Evolutionary conservation across 164 flowering plant species (phyloP).

Genomic region (Taxillus chinensis): DNA sequence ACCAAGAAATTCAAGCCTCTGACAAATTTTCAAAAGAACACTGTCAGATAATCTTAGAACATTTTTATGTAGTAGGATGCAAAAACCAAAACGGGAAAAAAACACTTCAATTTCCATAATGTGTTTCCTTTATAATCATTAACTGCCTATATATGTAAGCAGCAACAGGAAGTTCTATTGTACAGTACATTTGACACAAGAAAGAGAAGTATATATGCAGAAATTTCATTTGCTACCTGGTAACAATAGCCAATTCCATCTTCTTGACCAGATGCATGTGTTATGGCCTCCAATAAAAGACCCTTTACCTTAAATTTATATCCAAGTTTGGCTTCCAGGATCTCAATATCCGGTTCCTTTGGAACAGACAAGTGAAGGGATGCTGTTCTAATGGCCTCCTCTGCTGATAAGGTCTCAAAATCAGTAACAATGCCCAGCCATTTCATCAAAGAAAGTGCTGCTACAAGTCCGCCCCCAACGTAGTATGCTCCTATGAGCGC

Average conservation of each 20-base stretch:
- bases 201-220: background rate
- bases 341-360: constrained; percentile 28
- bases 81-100: background rate
- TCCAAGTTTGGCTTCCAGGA: constrained; percentile 55
- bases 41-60: background rate
- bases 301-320: constrained; percentile 57
- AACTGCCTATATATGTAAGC: too few relatives aligned
- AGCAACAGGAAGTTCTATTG: too few relatives aligned
- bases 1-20: constrained; percentile 97
- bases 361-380: constrained; percentile 36
- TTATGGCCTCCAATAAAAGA: constrained; percentile 73
- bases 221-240: constrained; percentile 37
- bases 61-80: background rate
- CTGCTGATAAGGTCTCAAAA: constrained; percentile 34
- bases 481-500: constrained; percentile 86
- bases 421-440: constrained; percentile 69
- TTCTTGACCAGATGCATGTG: constrained; percentile 66
- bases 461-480: constrained; percentile 64
- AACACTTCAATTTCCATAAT: too few relatives aligned
- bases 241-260: constrained; percentile 52
- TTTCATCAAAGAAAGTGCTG: constrained; percentile 61
- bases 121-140: too few relatives aligned
- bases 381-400: constrained; percentile 41
- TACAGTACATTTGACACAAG: background rate
- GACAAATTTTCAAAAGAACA: constrained; percentile 14